A percentile compares a stretch with the other conserved stretches of the same genome.
These are phyloP conservation scores for Trypethelium eluteriae DNA, from an alignment of 495 filamentous ascomycete genomes.

Conservation along the genomic window DNA sequence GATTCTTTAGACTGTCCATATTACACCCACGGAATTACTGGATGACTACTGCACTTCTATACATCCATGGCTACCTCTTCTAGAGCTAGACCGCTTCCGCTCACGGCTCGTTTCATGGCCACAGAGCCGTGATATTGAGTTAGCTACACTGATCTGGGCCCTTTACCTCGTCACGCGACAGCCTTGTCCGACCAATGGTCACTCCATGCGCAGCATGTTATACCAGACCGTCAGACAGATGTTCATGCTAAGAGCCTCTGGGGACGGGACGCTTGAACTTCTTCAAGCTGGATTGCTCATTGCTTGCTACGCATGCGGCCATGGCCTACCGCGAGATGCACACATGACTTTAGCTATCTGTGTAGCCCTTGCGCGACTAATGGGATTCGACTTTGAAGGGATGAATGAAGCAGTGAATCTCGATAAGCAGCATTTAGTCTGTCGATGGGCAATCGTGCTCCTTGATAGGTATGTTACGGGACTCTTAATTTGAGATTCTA, in stretches of 20 bases:
- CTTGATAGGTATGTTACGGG: background rate
- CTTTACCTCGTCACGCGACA: background rate
- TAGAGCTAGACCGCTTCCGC: background rate
- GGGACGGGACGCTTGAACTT: background rate
- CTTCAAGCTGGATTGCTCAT: background rate
- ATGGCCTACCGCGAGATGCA: background rate
- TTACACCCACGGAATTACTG: background rate
- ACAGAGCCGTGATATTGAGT: background rate
- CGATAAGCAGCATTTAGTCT: background rate
- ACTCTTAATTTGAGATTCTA: background rate
- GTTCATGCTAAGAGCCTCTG: background rate
- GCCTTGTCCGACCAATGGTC: background rate
- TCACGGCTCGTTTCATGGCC: background rate
- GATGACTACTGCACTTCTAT: background rate
- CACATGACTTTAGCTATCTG: background rate
- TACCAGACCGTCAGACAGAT: background rate
- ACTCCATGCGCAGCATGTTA: background rate
- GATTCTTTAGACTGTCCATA: background rate
- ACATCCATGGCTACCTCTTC: background rate
- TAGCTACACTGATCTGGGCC: background rate
- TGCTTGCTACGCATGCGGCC: background rate
- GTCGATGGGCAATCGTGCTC: background rate
- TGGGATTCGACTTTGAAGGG: background rate
- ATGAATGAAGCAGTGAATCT: background rate
- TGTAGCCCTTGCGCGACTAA: background rate